Conservation (phyloP, 2,329 filamentous ascomycete species). For the Aureobasidium sp. region DNA sequence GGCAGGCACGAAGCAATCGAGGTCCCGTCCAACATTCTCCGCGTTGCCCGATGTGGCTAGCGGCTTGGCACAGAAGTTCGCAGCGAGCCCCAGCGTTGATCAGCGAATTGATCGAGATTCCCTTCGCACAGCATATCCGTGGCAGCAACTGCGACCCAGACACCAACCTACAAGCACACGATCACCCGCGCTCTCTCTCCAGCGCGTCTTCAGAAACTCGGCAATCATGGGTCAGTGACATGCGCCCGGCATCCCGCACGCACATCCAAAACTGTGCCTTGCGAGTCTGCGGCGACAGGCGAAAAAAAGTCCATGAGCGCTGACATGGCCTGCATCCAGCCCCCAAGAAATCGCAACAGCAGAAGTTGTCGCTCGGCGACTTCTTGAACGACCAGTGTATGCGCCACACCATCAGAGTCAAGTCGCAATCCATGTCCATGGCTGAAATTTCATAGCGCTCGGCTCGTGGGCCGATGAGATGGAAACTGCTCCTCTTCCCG, state of each 20-base stretch:
- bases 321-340: constrained; percentile 45
- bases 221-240: constrained; percentile 50
- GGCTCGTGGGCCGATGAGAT: constrained; percentile 99
- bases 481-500: constrained; percentile 48
- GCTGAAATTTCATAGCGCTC: constrained; percentile 47
- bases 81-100: background rate
- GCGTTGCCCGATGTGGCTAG: background rate
- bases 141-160: background rate
- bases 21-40: background rate
- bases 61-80: constrained; percentile 9
- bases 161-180: background rate
- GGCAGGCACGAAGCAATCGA: background rate
- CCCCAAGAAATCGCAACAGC: constrained; percentile 85
- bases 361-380: constrained; percentile 96
- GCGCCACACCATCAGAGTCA: constrained; percentile 31
- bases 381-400: constrained; percentile 89
- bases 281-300: constrained; percentile 21
- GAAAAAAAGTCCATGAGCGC: constrained; percentile 4
- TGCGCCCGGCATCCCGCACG: constrained; percentile 11
- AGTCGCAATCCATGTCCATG: constrained; percentile 21
- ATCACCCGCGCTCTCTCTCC: constrained; percentile 13
- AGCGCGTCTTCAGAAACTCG: constrained; percentile 24
- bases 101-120: constrained; percentile 3
- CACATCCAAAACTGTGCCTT: background rate
- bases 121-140: background rate